Conservation (phyloP, 2,329 filamentous ascomycete genomes). For the Penicillium rolfsii region DNA sequence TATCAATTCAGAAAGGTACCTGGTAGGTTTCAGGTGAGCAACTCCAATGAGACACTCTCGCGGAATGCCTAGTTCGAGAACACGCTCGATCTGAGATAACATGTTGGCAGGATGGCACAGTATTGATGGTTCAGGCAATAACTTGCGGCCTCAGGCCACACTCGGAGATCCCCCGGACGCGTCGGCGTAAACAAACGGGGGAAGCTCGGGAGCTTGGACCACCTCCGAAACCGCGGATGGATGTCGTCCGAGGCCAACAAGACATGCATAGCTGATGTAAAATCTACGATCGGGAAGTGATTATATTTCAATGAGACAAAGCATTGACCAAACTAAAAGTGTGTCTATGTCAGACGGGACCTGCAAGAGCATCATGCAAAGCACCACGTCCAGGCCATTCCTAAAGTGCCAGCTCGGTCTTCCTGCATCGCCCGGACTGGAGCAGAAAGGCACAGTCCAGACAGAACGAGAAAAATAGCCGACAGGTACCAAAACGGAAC, state of each 20-base stretch:
- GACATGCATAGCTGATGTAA: not conserved
- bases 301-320: not conserved
- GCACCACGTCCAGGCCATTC: conserved; percentile 1
- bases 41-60: not conserved
- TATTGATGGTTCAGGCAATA: not conserved
- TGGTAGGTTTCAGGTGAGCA: not conserved
- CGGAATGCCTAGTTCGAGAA: not conserved
- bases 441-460: not conserved
- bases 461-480: not conserved
- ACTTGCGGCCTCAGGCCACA: conserved; percentile 1
- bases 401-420: not conserved
- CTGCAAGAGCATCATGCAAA: not conserved
- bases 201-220: conserved; percentile 22
- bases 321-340: conserved; percentile 1
- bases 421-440: not conserved
- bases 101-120: not conserved
- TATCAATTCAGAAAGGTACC: not conserved
- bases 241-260: not conserved
- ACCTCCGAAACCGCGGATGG: conserved; percentile 5
- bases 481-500: not conserved
- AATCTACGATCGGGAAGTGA: not conserved
- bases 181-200: conserved; percentile 17
- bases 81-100: not conserved
- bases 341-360: not conserved
- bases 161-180: conserved; percentile 20